Evolutionary conservation across 169 alveolate genomes (phyloP).

Genomic region (Miamiensis avidus): DNA sequence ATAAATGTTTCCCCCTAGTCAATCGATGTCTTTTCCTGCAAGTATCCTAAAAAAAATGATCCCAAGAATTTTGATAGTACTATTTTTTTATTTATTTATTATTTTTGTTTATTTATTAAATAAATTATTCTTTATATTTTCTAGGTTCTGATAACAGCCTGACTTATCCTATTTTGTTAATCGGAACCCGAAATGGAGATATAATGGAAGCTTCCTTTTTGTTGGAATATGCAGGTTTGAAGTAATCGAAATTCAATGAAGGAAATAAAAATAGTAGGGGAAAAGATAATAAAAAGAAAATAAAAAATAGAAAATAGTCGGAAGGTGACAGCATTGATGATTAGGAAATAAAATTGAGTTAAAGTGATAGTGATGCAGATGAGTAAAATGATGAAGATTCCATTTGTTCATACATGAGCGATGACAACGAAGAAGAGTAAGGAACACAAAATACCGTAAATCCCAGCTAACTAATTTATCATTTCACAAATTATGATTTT

Average conservation of each 20-base stretch:
- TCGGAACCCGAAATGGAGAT: slow-evolving; percentile 70
- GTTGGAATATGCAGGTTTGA: slow-evolving; percentile 47
- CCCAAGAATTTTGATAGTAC: slow-evolving; percentile 1
- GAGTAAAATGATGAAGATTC: slow-evolving; percentile 7
- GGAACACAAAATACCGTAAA: too few relatives aligned
- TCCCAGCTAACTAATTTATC: too few relatives aligned
- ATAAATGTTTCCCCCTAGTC: slow-evolving; percentile 49
- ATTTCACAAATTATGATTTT: too few relatives aligned
- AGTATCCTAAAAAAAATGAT: slow-evolving; percentile 53
- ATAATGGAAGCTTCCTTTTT: slow-evolving; percentile 54
- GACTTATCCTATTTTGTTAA: slow-evolving; percentile 42
- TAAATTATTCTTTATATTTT: not conserved
- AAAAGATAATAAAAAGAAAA: slow-evolving; percentile 1
- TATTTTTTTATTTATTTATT: too few relatives aligned
- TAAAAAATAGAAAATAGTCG: slow-evolving; percentile 12
- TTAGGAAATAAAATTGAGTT: too few relatives aligned
- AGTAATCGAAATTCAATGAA: slow-evolving; percentile 32
- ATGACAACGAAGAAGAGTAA: too few relatives aligned
- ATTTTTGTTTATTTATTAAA: not conserved
- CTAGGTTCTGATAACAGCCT: slow-evolving; percentile 4
- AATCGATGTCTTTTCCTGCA: slow-evolving; percentile 75
- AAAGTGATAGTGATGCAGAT: slow-evolving; percentile 1
- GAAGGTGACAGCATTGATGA: slow-evolving; percentile 35
- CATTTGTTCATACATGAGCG: too few relatives aligned
- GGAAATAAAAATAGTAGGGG: not conserved